A percentile compares a stretch with the other conserved stretches of the same genome.
Evolutionary conservation across 2,329 filamentous ascomycete species (phyloP).

Genomic region (Monosporascus sp.): DNA sequence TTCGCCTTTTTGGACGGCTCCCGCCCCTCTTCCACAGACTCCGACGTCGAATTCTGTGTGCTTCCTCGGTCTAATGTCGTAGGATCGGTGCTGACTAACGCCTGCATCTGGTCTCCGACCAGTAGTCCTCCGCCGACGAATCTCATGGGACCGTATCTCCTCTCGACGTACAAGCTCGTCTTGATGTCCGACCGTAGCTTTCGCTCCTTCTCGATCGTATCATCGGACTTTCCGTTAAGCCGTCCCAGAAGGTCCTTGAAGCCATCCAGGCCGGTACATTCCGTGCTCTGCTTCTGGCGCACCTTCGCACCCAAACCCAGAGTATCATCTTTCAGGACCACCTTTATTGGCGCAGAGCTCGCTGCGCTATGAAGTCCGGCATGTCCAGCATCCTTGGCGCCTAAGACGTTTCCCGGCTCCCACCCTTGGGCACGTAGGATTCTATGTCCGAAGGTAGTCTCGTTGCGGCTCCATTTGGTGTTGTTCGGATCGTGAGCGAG

Average conservation of each 20-base stretch:
- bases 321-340: constrained; percentile 83
- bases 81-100: constrained; percentile 27
- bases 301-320: constrained; percentile 77
- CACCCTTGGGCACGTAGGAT: constrained; percentile 87
- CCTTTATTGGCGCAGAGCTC: constrained; percentile 79
- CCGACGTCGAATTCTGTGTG: constrained; percentile 17
- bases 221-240: constrained; percentile 80
- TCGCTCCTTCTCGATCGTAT: constrained; percentile 64
- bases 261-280: constrained; percentile 78
- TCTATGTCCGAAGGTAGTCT: constrained; percentile 78
- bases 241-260: constrained; percentile 83
- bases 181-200: constrained; percentile 63
- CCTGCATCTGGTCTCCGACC: constrained; percentile 51
- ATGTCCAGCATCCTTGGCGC: constrained; percentile 70
- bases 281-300: constrained; percentile 60
- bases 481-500: constrained; percentile 93
- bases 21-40: constrained; percentile 6
- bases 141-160: constrained; percentile 72
- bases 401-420: constrained; percentile 78
- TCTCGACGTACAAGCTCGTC: constrained; percentile 66
- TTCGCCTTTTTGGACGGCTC: constrained; percentile 29
- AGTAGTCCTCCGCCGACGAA: constrained; percentile 83
- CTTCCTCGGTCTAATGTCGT: neutral
- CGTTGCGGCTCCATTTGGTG: constrained; percentile 82
- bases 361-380: constrained; percentile 71